These are phyloP conservation scores for Colletotrichum agaves DNA, from an alignment of 2,329 filamentous ascomycete species.

Conservation along the genomic window DNA sequence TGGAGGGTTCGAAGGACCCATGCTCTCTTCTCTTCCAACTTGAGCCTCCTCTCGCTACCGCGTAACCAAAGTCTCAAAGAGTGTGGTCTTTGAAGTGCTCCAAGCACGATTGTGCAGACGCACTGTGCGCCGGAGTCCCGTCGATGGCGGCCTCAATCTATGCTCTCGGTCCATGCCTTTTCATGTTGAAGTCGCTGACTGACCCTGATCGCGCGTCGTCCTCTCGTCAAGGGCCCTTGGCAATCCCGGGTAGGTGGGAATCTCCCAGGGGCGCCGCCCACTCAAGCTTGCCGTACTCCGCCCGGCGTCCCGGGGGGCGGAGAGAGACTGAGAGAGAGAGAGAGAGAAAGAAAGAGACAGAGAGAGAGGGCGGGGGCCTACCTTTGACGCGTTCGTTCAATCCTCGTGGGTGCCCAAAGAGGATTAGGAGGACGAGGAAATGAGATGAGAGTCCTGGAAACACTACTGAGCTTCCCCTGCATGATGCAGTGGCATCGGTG, in stretches of 20 bases:
- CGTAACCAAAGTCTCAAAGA: too few relatives aligned
- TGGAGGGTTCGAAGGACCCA: not conserved
- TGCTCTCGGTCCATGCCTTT: not conserved
- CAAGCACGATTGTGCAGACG: too few relatives aligned
- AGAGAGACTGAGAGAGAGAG: too few relatives aligned
- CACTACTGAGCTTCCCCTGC: slow-evolving; percentile 30
- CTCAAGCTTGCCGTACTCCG: slow-evolving; percentile 13
- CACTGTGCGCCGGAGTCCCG: too few relatives aligned
- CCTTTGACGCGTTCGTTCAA: not conserved
- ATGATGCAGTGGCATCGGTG: slow-evolving; percentile 36
- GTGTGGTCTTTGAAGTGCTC: not conserved
- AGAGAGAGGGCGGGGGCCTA: not conserved
- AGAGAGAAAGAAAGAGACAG: too few relatives aligned
- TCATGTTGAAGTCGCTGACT: not conserved
- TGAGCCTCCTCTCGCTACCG: too few relatives aligned
- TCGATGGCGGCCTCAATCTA: too few relatives aligned
- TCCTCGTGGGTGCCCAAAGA: slow-evolving; percentile 5
- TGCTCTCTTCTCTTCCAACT: too few relatives aligned
- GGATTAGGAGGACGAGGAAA: slow-evolving; percentile 21
- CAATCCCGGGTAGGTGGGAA: slow-evolving; percentile 17
- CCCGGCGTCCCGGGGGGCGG: slow-evolving; percentile 5
- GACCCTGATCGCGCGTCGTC: not conserved
- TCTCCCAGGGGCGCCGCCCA: not conserved
- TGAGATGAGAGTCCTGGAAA: slow-evolving; percentile 22
- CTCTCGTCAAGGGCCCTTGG: slow-evolving; percentile 6